Percentiles rank a stretch among this genome's conserved stretches.
These are phyloP conservation scores for Fraxinus xanthoxyloides DNA, from an alignment of 305 asterid species.

Conservation along the genomic window DNA sequence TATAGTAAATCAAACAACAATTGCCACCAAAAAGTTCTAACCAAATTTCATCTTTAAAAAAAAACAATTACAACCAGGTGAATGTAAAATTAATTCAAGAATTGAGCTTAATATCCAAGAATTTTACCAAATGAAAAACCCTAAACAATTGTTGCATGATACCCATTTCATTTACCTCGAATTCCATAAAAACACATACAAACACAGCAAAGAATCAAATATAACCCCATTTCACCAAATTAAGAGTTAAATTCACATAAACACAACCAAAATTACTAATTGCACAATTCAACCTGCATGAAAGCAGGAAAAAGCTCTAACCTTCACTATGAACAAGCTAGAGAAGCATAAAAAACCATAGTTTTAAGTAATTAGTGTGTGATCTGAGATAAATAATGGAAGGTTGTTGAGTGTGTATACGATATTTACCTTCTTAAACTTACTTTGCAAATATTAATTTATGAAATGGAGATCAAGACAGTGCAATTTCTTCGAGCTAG, in stretches of 20 bases:
- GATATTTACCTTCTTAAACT: conserved; percentile 29
- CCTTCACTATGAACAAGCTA: conserved; percentile 21
- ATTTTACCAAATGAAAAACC: conserved; percentile 28
- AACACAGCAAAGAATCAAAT: conserved; percentile 21
- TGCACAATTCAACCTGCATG: conserved; percentile 27
- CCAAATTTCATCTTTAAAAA: conserved; percentile 11
- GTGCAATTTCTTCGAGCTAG: conserved; percentile 33
- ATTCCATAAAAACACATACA: conserved; percentile 18
- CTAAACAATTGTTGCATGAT: conserved; percentile 47
- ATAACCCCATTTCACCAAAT: conserved; percentile 34
- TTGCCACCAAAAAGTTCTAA: conserved; percentile 25
- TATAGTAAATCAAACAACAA: conserved; percentile 19
- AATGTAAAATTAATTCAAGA: conserved; percentile 39
- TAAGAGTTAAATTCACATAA: conserved; percentile 23
- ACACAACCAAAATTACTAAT: conserved; percentile 30
- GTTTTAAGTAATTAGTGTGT: conserved; percentile 25
- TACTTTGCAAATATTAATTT: conserved; percentile 33
- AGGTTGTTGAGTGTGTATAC: conserved; percentile 21
- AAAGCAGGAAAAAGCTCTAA: conserved; percentile 20
- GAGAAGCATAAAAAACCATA: conserved; percentile 28
- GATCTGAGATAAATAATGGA: conserved; percentile 43
- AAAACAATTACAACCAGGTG: background rate
- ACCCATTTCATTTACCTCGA: conserved; percentile 15
- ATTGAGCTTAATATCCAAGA: conserved; percentile 12
- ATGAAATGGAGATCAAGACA: conserved; percentile 46